Conservation (phyloP, 2,329 filamentous ascomycete species). For the Pestalotiopsis sp. region DNA sequence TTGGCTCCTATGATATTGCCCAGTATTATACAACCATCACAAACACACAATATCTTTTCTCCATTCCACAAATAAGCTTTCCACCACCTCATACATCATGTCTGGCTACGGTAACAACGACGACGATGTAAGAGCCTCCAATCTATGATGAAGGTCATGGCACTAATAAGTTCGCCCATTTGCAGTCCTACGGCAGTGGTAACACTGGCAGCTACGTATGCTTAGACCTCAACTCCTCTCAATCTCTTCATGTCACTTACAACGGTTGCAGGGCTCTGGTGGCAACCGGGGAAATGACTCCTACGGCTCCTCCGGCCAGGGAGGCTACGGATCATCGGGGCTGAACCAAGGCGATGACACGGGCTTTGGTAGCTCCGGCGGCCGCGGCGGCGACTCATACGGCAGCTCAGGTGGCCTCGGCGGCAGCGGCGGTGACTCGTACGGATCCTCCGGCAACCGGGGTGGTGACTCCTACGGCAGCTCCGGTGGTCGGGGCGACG, state of each 20-base stretch:
- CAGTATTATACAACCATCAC: background rate
- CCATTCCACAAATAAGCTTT: background rate
- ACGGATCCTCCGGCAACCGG: slow-evolving; percentile 18
- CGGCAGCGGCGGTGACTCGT: slow-evolving; percentile 25
- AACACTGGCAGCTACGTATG: slow-evolving; percentile 14
- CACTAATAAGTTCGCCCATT: background rate
- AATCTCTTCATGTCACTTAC: background rate
- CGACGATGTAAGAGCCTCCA: slow-evolving; percentile 34
- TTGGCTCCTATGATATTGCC: background rate
- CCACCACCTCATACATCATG: slow-evolving; percentile 32
- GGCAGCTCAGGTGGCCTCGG: background rate
- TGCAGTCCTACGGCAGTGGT: slow-evolving; percentile 12
- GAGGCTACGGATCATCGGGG: slow-evolving; percentile 23
- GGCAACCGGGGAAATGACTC: slow-evolving; percentile 4
- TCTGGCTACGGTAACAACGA: slow-evolving; percentile 52
- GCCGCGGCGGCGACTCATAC: slow-evolving; percentile 18
- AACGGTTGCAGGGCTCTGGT: background rate
- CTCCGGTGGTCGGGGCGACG: slow-evolving; percentile 19
- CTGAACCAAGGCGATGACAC: slow-evolving; percentile 16
- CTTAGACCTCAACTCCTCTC: background rate
- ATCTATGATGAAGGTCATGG: background rate
- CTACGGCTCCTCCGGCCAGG: slow-evolving; percentile 6
- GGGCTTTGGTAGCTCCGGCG: slow-evolving; percentile 18
- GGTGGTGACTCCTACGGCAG: slow-evolving; percentile 27
- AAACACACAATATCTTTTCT: background rate